Evolutionary conservation across 306 rosid genomes (phyloP).

Genomic region (Canavalia ensiformis): DNA sequence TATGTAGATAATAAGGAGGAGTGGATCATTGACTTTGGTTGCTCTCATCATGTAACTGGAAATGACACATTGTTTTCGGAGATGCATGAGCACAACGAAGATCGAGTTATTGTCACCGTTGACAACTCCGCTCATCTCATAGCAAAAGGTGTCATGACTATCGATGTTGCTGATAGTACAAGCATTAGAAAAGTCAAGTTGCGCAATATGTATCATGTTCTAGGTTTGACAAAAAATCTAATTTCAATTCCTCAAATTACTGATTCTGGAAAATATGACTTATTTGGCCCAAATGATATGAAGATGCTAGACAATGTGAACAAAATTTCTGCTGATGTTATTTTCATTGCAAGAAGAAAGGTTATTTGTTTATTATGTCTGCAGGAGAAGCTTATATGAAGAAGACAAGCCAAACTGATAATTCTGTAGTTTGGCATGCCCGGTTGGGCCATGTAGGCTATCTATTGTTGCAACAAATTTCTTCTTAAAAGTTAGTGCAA

Average conservation of each 20-base stretch:
- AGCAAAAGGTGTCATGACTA: too few species aligned
- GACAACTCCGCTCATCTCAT: too few species aligned
- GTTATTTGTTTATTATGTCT: not conserved
- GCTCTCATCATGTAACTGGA: too few species aligned
- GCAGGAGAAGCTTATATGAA: constrained; percentile 17
- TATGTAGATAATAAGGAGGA: too few species aligned
- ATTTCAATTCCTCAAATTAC: constrained; percentile 6
- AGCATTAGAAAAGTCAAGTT: not conserved
- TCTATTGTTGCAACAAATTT: not conserved
- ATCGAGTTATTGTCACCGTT: too few species aligned
- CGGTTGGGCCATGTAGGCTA: constrained; percentile 28
- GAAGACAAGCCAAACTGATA: not conserved
- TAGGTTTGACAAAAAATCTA: constrained; percentile 1
- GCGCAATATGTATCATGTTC: constrained; percentile 24
- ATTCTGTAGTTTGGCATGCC: constrained; percentile 30
- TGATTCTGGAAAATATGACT: not conserved
- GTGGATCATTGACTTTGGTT: too few species aligned
- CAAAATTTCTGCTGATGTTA: too few species aligned
- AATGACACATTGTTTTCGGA: too few species aligned
- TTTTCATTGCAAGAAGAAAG: too few species aligned
- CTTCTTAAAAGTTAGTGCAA: not conserved
- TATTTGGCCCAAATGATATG: not conserved
- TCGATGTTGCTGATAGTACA: too few species aligned
- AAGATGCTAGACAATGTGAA: not conserved
- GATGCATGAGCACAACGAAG: too few species aligned